A percentile compares a stretch with the other conserved stretches of the same genome.
These are phyloP conservation scores for Xeromyces bisporus DNA, from an alignment of 495 filamentous ascomycete species.

Conservation along the genomic window DNA sequence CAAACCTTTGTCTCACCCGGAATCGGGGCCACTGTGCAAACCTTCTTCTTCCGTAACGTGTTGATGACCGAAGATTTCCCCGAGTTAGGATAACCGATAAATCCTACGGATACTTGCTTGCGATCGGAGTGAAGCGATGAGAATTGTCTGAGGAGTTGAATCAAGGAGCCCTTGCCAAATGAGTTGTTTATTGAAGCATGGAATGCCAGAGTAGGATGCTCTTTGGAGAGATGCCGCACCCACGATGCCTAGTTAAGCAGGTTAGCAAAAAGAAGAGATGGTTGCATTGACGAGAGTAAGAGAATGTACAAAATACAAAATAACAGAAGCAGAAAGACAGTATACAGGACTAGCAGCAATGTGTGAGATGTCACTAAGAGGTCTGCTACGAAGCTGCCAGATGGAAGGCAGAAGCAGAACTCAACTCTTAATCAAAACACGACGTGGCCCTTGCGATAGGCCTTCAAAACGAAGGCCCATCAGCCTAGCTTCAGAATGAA, in stretches of 20 bases:
- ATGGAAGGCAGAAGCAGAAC: slow-evolving; percentile 34
- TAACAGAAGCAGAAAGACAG: slow-evolving; percentile 1
- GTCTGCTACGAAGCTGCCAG: slow-evolving; percentile 41
- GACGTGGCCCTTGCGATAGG: slow-evolving; percentile 36
- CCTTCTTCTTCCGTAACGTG: slow-evolving; percentile 77
- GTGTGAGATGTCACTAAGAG: slow-evolving; percentile 99
- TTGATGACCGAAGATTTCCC: slow-evolving; percentile 93
- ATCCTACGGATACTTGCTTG: slow-evolving; percentile 80
- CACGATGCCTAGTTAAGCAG: slow-evolving; percentile 52
- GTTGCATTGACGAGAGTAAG: slow-evolving; percentile 1
- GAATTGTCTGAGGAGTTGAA: slow-evolving; percentile 77
- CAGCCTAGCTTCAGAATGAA: slow-evolving; percentile 48
- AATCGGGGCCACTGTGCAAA: slow-evolving; percentile 87
- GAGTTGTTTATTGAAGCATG: slow-evolving; percentile 85
- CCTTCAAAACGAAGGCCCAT: slow-evolving; percentile 67
- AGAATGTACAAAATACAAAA: slow-evolving; percentile 3
- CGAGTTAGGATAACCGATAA: slow-evolving; percentile 77
- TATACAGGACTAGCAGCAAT: slow-evolving; percentile 26
- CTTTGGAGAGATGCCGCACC: slow-evolving; percentile 65
- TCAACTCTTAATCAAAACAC: slow-evolving; percentile 86
- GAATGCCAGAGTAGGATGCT: slow-evolving; percentile 86
- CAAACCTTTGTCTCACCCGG: slow-evolving; percentile 88
- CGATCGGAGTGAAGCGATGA: slow-evolving; percentile 75
- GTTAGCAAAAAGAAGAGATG: slow-evolving; percentile 22
- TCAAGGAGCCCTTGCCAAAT: slow-evolving; percentile 69